Conservation (phyloP, 768 basidiomycete species). For the Clathrus columnatus region DNA sequence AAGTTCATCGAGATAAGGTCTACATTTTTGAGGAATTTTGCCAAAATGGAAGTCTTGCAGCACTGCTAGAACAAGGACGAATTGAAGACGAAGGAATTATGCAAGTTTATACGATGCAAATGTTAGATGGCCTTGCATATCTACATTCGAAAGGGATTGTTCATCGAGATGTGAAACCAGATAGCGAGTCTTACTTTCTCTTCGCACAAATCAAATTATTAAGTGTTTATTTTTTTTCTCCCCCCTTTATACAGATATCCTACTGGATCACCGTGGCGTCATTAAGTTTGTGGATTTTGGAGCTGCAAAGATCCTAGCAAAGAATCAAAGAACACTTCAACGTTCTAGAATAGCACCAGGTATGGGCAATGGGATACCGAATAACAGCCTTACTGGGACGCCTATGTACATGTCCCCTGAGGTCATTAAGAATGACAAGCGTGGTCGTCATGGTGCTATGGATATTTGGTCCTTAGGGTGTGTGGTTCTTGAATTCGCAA, state of each 20-base stretch:
- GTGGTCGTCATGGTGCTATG: conserved; percentile 89
- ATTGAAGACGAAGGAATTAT: conserved; percentile 96
- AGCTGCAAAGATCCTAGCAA: conserved; percentile 91
- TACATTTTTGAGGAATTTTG: conserved; percentile 99
- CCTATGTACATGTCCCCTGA: conserved; percentile 99
- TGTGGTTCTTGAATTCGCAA: conserved; percentile 94
- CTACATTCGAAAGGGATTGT: conserved; percentile 88
- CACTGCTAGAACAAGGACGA: conserved; percentile 82
- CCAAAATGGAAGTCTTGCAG: conserved; percentile 86
- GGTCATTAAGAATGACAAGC: conserved; percentile 88
- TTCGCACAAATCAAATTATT: conserved; percentile 10
- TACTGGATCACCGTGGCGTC: conserved; percentile 80
- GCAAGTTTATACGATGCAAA: conserved; percentile 93
- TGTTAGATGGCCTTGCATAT: conserved; percentile 90
- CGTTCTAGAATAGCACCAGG: conserved; percentile 48
- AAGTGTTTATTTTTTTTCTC: not conserved
- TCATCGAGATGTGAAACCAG: conserved; percentile 97
- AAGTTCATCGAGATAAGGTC: conserved; percentile 96
- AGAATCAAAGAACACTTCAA: conserved; percentile 74
- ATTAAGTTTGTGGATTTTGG: conserved; percentile 98
- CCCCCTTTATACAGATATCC: too few species aligned
- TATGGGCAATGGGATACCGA: conserved; percentile 32
- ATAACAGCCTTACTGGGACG: conserved; percentile 89
- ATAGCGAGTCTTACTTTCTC: conserved; percentile 56
- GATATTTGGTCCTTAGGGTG: conserved; percentile 98